These are phyloP conservation scores for Phlegmacium glaucopus DNA, from an alignment of 768 basidiomycete genomes.

Conservation along the genomic window DNA sequence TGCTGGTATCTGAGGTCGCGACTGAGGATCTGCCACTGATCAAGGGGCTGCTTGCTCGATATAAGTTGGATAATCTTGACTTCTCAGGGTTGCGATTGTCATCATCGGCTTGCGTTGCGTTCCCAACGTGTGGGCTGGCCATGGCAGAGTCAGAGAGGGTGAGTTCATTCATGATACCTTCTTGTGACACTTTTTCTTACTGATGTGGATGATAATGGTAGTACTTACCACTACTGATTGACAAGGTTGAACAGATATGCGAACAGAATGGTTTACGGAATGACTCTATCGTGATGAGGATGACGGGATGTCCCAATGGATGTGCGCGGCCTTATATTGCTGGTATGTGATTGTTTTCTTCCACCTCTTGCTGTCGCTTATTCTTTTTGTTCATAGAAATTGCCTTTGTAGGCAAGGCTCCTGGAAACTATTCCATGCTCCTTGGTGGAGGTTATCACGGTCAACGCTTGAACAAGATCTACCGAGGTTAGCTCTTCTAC, in stretches of 20 bases:
- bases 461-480: constrained; percentile 94
- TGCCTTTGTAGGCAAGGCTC: constrained; percentile 96
- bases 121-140: constrained; percentile 82
- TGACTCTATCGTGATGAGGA: constrained; percentile 96
- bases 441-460: constrained; percentile 96
- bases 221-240: constrained; percentile 90
- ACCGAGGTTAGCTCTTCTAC: constrained; percentile 58
- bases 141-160: constrained; percentile 56
- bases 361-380: background rate
- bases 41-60: constrained; percentile 75
- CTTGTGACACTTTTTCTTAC: background rate
- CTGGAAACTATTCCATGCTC: constrained; percentile 89
- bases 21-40: constrained; percentile 71
- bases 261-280: constrained; percentile 92
- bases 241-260: constrained; percentile 93
- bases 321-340: constrained; percentile 93
- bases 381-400: constrained; percentile 54
- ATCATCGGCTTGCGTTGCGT: constrained; percentile 94
- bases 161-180: constrained; percentile 13
- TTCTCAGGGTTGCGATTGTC: constrained; percentile 79
- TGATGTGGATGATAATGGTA: constrained; percentile 22
- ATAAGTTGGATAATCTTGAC: constrained; percentile 85
- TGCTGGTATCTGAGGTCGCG: constrained; percentile 81
- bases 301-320: constrained; percentile 97
- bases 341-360: constrained; percentile 39